Evolutionary conservation across 83 land plant species (phyloP).

Genomic region (Picea engelmannii): DNA sequence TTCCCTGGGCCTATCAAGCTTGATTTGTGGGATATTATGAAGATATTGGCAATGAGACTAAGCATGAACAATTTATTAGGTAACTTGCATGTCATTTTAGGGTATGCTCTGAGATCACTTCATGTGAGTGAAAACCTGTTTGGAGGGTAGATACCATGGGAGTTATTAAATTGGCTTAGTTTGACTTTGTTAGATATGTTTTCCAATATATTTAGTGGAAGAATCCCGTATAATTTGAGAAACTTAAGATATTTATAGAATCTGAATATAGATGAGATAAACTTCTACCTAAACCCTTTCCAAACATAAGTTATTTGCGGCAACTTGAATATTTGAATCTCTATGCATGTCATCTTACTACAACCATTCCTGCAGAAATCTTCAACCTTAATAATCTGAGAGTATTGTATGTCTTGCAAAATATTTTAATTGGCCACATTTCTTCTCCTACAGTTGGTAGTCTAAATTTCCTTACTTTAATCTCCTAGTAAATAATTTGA

Average conservation of each 20-base stretch:
- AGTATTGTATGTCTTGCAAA: conserved; percentile 50
- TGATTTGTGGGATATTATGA: background rate
- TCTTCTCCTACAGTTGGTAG: conserved; percentile 19
- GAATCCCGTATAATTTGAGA: conserved; percentile 23
- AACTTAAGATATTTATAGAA: conserved; percentile 36
- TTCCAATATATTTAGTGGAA: conserved; percentile 56
- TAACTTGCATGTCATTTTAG: background rate
- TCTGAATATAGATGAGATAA: conserved; percentile 57
- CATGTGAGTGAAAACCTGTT: conserved; percentile 19
- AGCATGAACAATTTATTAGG: conserved; percentile 33
- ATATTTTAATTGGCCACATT: conserved; percentile 43
- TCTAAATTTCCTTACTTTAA: conserved; percentile 33
- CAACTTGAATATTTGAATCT: conserved; percentile 60
- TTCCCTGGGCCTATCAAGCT: no score
- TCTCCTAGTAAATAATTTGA: conserved; percentile 55
- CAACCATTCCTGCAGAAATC: conserved; percentile 35
- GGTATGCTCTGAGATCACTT: background rate
- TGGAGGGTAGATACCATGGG: background rate
- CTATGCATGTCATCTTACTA: conserved; percentile 43
- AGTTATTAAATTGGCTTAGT: background rate
- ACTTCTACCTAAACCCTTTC: conserved; percentile 36
- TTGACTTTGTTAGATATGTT: conserved; percentile 59
- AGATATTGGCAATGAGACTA: conserved; percentile 20
- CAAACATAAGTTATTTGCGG: conserved; percentile 12
- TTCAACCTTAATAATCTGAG: conserved; percentile 30